Conservation (phyloP, 331 rosid species). For the Dryas integrifolia region DNA sequence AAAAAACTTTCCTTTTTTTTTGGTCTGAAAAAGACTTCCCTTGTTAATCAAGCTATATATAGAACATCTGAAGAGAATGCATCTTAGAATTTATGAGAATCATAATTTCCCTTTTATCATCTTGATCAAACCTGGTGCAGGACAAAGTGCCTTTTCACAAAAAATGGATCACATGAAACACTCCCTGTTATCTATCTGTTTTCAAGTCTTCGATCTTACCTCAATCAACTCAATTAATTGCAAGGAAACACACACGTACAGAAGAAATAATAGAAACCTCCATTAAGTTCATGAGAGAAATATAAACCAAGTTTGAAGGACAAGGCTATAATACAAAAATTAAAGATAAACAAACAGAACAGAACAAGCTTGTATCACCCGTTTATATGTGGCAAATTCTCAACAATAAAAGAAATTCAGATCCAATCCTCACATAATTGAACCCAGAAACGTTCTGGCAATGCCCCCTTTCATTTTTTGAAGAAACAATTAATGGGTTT, state of each 20-base stretch:
- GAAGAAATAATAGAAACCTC: neutral
- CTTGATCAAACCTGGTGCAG: slow-evolving; percentile 1
- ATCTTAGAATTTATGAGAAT: neutral
- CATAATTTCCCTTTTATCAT: neutral
- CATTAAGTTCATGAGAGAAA: neutral
- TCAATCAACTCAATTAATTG: neutral
- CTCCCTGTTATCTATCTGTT: neutral
- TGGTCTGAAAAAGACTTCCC: neutral
- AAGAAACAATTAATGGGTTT: slow-evolving; percentile 8
- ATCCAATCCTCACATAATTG: neutral
- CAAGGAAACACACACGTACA: neutral
- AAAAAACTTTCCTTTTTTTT: neutral
- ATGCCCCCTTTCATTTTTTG: neutral
- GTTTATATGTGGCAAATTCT: neutral
- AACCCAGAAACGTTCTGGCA: slow-evolving; percentile 15
- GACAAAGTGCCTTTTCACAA: neutral
- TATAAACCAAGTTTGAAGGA: neutral
- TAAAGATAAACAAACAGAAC: neutral
- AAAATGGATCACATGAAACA: neutral
- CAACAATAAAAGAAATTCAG: neutral
- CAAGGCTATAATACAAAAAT: neutral
- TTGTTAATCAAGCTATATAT: neutral
- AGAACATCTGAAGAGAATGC: neutral
- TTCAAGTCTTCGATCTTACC: neutral
- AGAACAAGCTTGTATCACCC: neutral